Conservation (phyloP, 345 rosid species). For the Euclidium syriacum region DNA sequence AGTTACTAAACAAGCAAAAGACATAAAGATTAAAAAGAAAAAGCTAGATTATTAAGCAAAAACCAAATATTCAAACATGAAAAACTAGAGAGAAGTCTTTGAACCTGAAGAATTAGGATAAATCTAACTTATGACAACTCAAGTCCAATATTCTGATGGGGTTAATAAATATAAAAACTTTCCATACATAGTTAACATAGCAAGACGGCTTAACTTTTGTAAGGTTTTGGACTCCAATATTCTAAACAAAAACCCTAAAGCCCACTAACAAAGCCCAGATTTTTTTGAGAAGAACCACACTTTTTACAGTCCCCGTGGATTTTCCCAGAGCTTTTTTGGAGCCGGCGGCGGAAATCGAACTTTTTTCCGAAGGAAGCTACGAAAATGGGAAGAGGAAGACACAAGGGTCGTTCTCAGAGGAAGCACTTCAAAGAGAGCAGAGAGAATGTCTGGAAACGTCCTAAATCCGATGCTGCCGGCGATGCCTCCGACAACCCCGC, state of each 20-base stretch:
- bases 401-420: conserved; percentile 77
- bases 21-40: no score
- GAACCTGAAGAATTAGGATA: no score
- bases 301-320: background rate
- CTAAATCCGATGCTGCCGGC: conserved; percentile 50
- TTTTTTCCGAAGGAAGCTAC: background rate
- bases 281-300: background rate
- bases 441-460: conserved; percentile 85
- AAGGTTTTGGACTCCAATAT: no score
- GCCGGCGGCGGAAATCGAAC: conserved; percentile 26
- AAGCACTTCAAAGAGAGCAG: conserved; percentile 79
- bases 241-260: conserved; percentile 11
- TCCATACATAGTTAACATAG: no score
- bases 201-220: no score
- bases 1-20: no score
- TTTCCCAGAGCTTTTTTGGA: background rate
- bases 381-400: conserved; percentile 56
- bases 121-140: no score
- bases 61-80: no score
- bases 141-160: no score
- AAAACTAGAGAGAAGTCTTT: no score
- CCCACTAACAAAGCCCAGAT: conserved; percentile 17
- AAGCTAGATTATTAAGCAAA: no score
- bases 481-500: conserved; percentile 31
- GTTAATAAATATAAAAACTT: no score